Conservation (phyloP, 169 alveolate species). For the Plasmodium fragile region DNA sequence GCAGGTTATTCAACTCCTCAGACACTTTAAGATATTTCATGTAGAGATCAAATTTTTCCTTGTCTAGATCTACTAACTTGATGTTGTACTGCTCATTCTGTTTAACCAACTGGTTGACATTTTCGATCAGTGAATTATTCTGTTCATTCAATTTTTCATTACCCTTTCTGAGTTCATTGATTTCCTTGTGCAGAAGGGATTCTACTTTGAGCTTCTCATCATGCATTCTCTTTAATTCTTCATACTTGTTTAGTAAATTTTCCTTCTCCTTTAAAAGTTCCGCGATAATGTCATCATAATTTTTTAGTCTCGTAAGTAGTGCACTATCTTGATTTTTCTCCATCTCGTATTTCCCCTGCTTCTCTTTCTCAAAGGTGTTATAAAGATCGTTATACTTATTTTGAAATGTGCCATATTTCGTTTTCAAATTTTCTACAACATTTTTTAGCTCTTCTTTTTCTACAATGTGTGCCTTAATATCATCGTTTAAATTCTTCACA, state of each 20-base stretch:
- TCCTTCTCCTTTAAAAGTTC: slow-evolving; percentile 52
- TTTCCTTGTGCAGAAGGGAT: slow-evolving; percentile 30
- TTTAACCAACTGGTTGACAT: slow-evolving; percentile 27
- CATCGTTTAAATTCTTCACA: slow-evolving; percentile 43
- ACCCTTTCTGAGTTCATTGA: slow-evolving; percentile 25
- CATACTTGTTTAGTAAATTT: slow-evolving; percentile 43
- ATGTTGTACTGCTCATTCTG: slow-evolving; percentile 63
- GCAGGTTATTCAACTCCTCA: slow-evolving; percentile 32
- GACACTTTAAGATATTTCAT: slow-evolving; percentile 43
- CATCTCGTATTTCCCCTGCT: not conserved
- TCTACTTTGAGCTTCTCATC: slow-evolving; percentile 46
- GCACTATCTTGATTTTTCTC: slow-evolving; percentile 33
- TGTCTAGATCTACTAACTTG: slow-evolving; percentile 46
- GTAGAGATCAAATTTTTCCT: slow-evolving; percentile 60
- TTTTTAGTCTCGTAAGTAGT: slow-evolving; percentile 25
- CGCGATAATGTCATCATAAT: slow-evolving; percentile 58
- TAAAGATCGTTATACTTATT: slow-evolving; percentile 35
- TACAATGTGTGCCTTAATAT: slow-evolving; percentile 32
- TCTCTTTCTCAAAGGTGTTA: slow-evolving; percentile 21
- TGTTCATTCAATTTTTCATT: slow-evolving; percentile 30
- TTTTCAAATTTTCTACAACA: slow-evolving; percentile 32
- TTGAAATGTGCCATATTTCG: slow-evolving; percentile 47
- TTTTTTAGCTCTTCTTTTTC: slow-evolving; percentile 53
- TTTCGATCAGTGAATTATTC: slow-evolving; percentile 19
- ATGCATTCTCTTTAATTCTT: slow-evolving; percentile 33